A percentile compares a stretch with the other conserved stretches of the same genome.
These are phyloP conservation scores for Vitis rupestris DNA, from an alignment of 164 flowering plant species.

Conservation along the genomic window DNA sequence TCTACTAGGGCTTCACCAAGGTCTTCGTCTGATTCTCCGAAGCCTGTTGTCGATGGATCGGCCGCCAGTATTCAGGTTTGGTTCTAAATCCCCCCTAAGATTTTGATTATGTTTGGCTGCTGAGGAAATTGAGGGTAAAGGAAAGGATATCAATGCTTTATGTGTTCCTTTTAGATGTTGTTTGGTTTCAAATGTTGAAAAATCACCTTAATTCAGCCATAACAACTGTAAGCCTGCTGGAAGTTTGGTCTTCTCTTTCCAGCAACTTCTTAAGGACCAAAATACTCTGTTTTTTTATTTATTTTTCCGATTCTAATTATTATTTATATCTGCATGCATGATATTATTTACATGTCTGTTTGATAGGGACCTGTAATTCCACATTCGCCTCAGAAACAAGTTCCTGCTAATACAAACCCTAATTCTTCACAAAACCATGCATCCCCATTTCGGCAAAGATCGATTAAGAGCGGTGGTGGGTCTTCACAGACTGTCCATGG, in stretches of 20 bases:
- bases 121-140: not conserved
- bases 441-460: constrained; percentile 41
- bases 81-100: not conserved
- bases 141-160: not conserved
- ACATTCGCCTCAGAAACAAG: constrained; percentile 36
- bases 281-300: no score
- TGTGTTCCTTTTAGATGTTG: no score
- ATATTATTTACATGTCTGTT: not conserved
- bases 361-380: constrained; percentile 40
- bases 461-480: constrained; percentile 44
- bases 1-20: constrained; percentile 55
- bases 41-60: constrained; percentile 45
- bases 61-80: constrained; percentile 42
- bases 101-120: not conserved
- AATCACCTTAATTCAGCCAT: no score
- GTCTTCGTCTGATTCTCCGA: constrained; percentile 34
- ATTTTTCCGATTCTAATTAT: no score
- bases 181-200: no score
- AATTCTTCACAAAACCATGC: constrained; percentile 31
- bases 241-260: no score
- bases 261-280: no score
- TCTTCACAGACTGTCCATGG: constrained; percentile 31
- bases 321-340: constrained; percentile 13
- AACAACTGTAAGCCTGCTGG: no score
- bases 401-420: constrained; percentile 34